A percentile compares a stretch with the other conserved stretches of the same genome.
These are phyloP conservation scores for Cruciata laevipes DNA, from an alignment of 257 asterid genomes.

Conservation along the genomic window DNA sequence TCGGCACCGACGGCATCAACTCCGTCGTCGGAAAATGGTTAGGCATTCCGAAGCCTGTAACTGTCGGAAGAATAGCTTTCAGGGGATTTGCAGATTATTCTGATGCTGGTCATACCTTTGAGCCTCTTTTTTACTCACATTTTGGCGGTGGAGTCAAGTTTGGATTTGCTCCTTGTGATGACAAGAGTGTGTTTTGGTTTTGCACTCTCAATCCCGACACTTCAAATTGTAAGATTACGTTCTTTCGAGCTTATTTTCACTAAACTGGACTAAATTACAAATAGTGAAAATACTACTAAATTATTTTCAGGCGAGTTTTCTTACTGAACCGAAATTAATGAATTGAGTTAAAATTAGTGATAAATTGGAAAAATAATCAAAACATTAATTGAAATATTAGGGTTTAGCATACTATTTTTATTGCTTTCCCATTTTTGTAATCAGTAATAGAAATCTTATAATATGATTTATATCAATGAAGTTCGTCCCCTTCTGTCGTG, in stretches of 20 bases:
- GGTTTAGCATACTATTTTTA: too few relatives aligned
- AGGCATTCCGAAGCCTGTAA: conserved; percentile 50
- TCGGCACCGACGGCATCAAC: conserved; percentile 85
- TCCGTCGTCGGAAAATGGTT: conserved; percentile 67
- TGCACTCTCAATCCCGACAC: conserved; percentile 47
- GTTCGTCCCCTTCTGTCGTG: too few relatives aligned
- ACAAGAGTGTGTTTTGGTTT: conserved; percentile 63
- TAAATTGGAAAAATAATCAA: too few relatives aligned
- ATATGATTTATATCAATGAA: too few relatives aligned
- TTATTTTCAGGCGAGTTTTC: too few relatives aligned
- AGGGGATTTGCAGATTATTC: conserved; percentile 61
- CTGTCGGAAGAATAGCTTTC: conserved; percentile 55
- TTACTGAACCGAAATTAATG: too few relatives aligned
- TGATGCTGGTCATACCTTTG: conserved; percentile 48
- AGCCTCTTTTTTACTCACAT: conserved; percentile 37
- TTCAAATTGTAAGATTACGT: conserved; percentile 37
- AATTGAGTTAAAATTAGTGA: too few relatives aligned
- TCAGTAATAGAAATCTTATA: too few relatives aligned
- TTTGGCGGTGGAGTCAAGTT: conserved; percentile 64
- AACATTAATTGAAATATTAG: too few relatives aligned
- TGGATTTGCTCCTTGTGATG: conserved; percentile 63
- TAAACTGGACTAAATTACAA: too few relatives aligned
- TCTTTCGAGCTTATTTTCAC: not conserved
- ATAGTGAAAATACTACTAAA: too few relatives aligned
- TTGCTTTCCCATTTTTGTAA: too few relatives aligned